Conservation (phyloP, 1,284 basidiomycete species). For the Anthracocystis setariae region DNA sequence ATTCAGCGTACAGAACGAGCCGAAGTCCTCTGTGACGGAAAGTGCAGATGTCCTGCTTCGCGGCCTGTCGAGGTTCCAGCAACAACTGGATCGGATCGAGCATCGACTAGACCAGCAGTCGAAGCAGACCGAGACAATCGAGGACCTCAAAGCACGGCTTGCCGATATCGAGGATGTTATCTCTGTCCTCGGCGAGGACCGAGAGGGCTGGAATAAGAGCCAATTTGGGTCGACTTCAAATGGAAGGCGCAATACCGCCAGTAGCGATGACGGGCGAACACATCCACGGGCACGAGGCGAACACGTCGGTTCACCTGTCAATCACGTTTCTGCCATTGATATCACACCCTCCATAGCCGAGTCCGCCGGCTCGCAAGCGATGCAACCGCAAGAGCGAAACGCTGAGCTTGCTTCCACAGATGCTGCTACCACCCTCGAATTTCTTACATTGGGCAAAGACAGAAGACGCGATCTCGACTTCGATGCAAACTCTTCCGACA, state of each 20-base stretch:
- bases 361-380: constrained; percentile 2
- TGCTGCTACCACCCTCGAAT: constrained; percentile 44
- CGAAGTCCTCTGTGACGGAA: constrained; percentile 1
- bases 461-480: constrained; percentile 35
- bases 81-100: constrained; percentile 45
- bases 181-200: constrained; percentile 32
- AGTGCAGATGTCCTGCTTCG: constrained; percentile 15
- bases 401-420: constrained; percentile 43
- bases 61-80: constrained; percentile 23
- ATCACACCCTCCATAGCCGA: not conserved
- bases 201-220: constrained; percentile 16
- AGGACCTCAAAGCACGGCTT: constrained; percentile 37
- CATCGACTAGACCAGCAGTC: constrained; percentile 17
- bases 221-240: not conserved
- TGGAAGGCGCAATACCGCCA: not conserved
- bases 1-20: constrained; percentile 1
- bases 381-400: constrained; percentile 21
- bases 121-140: constrained; percentile 18
- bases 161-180: constrained; percentile 42
- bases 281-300: not conserved
- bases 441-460: constrained; percentile 43
- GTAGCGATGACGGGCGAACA: not conserved
- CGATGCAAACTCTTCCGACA: constrained; percentile 33
- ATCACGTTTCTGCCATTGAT: not conserved
- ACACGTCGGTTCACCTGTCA: not conserved